phyloP scores from a whole-genome alignment of 176 grass and related monocot genomes.

The Thinopyrum elongatum region DNA sequence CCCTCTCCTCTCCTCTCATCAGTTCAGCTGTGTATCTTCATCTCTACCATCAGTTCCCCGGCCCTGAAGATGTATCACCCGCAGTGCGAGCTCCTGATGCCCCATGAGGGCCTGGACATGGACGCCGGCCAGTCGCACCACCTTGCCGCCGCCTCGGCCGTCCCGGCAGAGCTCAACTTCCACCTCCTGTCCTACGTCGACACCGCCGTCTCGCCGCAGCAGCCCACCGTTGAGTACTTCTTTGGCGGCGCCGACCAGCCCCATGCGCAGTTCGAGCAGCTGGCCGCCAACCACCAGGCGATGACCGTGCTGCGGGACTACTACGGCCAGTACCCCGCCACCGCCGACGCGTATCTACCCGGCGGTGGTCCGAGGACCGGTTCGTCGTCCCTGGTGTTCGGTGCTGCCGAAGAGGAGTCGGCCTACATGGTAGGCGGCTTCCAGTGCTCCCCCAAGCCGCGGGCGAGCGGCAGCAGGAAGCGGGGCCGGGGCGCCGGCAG shows the following conservation, averaged over 20 bases:
- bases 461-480: slow-evolving; percentile 38
- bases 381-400: slow-evolving; percentile 47
- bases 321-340: slow-evolving; percentile 30
- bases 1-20: not conserved
- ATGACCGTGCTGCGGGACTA: slow-evolving; percentile 47
- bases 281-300: slow-evolving; percentile 21
- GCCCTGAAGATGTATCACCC: slow-evolving; percentile 46
- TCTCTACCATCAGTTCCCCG: too few species aligned
- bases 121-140: slow-evolving; percentile 36
- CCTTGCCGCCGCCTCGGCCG: not conserved
- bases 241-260: slow-evolving; percentile 27
- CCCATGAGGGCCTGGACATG: slow-evolving; percentile 34
- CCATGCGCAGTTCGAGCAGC: slow-evolving; percentile 33
- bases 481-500: slow-evolving; percentile 14
- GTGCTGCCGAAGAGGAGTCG: slow-evolving; percentile 30
- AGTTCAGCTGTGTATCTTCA: not conserved
- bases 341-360: slow-evolving; percentile 29
- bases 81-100: slow-evolving; percentile 51
- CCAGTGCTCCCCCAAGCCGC: slow-evolving; percentile 25
- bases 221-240: slow-evolving; percentile 49
- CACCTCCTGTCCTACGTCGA: slow-evolving; percentile 45
- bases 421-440: slow-evolving; percentile 34
- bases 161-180: slow-evolving; percentile 44
- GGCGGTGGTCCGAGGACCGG: slow-evolving; percentile 10
- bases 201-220: slow-evolving; percentile 16